Percentiles rank a stretch among this genome's conserved stretches.
Evolutionary conservation across 768 basidiomycete genomes (phyloP).

Genomic region (Russula brevipes): DNA sequence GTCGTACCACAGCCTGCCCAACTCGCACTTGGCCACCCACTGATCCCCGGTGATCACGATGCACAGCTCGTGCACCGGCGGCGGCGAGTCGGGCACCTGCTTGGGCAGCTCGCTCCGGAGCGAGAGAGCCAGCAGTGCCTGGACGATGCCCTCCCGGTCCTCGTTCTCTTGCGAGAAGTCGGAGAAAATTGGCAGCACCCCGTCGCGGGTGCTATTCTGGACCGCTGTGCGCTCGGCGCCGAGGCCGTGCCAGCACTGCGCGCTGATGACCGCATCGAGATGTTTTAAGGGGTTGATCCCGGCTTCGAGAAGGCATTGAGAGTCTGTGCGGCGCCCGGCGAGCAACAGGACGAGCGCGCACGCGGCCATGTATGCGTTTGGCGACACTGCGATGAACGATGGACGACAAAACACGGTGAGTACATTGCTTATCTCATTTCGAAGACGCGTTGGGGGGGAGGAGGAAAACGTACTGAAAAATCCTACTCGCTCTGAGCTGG

Average conservation of each 20-base stretch:
- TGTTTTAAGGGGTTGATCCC: not conserved
- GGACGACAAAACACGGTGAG: too few relatives aligned
- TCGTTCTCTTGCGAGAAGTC: not conserved
- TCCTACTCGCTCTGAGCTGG: not conserved
- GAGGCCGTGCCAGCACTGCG: not conserved
- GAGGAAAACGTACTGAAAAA: slow-evolving; percentile 5
- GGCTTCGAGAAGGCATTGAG: not conserved
- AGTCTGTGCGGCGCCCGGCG: not conserved
- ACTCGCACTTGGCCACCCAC: too few relatives aligned
- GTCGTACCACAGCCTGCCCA: too few relatives aligned
- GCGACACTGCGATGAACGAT: too few relatives aligned
- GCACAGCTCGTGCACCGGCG: not conserved
- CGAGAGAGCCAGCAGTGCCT: not conserved
- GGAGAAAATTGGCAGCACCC: not conserved
- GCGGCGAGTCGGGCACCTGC: not conserved
- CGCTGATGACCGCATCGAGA: too few relatives aligned
- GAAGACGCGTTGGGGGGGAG: too few relatives aligned
- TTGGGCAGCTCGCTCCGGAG: too few relatives aligned
- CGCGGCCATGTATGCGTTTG: too few relatives aligned
- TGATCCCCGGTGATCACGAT: too few relatives aligned
- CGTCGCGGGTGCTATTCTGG: not conserved
- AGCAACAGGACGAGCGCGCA: not conserved
- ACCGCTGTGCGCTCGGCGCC: not conserved
- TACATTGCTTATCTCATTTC: too few relatives aligned
- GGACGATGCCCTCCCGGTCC: too few relatives aligned